Evolutionary conservation across 1,284 basidiomycete species (phyloP), one percentile per base, ranked within the genome.

Genomic region (Fomitiporia mediterranea): DNA sequence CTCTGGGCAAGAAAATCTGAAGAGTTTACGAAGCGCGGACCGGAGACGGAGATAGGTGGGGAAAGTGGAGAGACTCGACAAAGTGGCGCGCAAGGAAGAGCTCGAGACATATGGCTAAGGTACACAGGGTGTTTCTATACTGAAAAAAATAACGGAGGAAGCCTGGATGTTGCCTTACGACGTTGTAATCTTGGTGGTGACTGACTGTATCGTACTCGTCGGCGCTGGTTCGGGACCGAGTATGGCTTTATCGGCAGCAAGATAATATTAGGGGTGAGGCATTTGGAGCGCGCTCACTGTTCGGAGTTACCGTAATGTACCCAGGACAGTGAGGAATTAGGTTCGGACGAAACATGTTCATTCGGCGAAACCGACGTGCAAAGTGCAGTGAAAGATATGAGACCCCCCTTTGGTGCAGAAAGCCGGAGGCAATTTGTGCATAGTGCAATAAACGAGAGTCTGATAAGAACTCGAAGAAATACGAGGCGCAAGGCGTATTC

Each of bases 41-140:
- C 23, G 43, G 43, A 46, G 43, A 46, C 44, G 44, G 44, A 46
- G 44, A 46, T 46, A 46, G 30, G 44, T 46, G 44, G 25, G 28
- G 44, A 46, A 28, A 28, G 44, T 46, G 44, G 28, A 46, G 25
- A 46, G 44, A 46, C 44, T 46, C 21, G 39, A 40, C 15, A 2
- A 19, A 19, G 39, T 17, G n/a, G 39, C 25, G 32, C 7, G 7
- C 13, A 13, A 6, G 32, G 7, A 13, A 13, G 44, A 46, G 44
- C 42, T 43, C 21, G 19, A 42, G 35, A 43, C 21, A 43, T 23
- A 25, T 43, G 23, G 42, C 42, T 43, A 13, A 19, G 21, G 2
- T 9, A 21, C 8, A 39, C 35, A 37, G 5, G 13, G 17, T 13
- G 35, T 37, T 6, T n/a, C 13, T n/a, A 2, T 37, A 13, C 13